Base-by-base conservation (phyloP, 441 rosid genomes). In the Eutrema salsugineum region DNA sequence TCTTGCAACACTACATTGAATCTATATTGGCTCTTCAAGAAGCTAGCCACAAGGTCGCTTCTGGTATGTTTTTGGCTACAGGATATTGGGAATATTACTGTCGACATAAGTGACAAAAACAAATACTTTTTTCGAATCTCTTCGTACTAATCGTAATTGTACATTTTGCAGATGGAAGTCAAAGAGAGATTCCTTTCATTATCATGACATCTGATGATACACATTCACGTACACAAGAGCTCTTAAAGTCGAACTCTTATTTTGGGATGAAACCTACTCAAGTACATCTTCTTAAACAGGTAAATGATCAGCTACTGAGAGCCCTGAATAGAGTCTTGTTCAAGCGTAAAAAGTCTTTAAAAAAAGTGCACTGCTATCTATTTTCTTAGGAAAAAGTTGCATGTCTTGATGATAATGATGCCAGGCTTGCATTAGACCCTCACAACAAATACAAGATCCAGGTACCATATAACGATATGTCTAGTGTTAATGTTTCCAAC, bases 141-240 rank as follows among this genome's bases (percentile, higher is more conserved):
- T 30, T n/a, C 30, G 3, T 40, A 32, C 15, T 55, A 62, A 16
- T 15, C 0, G 11, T 77, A 8, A 15, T 54, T 71, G 42, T 49
- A 39, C 68, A 56, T 49, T 70, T 48, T 74, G 71, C 69, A 95
- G 99, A 83, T 67, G 81, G 72, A 71, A 67, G 68, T 64, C 79
- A 83, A 66, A 83, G 75, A 69, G 89, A 85, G 72, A 86, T 91
- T 81, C 99, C 99, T 43, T 86, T 95, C 67, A 88, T 79, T 57
- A 93, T 95, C 64, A 95, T 95, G 99, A 95, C 98, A 42, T 95
- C 98, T 6, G 99, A 95, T 79, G 99, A 95, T 75, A 95, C 98
- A 14, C 93, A 95, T 84, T 70, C 85, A 53, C 94, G 87, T 43
- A 95, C 93, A 0, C 4, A 77, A 44, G 80, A 87, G 57, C 89